Percentiles rank a stretch among this genome's conserved stretches.
Evolutionary conservation across 2,329 filamentous ascomycete genomes (phyloP).

Genomic region (Colletotrichum lini): DNA sequence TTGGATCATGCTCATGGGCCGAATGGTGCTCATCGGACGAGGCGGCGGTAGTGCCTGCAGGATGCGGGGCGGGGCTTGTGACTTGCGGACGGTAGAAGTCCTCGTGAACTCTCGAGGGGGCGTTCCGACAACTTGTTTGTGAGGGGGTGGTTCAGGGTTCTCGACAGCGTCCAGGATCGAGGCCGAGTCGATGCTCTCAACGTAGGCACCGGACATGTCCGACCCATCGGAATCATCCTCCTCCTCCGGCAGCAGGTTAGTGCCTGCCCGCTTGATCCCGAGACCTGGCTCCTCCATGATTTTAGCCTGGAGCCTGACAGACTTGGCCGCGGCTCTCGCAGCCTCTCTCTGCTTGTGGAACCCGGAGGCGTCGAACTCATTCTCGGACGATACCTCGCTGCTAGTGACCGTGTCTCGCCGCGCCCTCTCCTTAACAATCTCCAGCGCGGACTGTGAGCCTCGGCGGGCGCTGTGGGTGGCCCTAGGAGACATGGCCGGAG

Average conservation of each 20-base stretch:
- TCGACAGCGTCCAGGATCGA: conserved; percentile 78
- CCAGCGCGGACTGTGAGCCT: conserved; percentile 80
- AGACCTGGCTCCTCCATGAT: conserved; percentile 64
- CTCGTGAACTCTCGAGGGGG: conserved; percentile 72
- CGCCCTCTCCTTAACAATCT: conserved; percentile 78
- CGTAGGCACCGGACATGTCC: conserved; percentile 76
- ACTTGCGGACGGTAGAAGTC: conserved; percentile 75
- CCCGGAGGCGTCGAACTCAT: conserved; percentile 78
- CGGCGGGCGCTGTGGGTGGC: conserved; percentile 65
- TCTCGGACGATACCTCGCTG: conserved; percentile 87
- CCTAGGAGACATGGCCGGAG: conserved; percentile 63
- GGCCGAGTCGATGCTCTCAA: conserved; percentile 77
- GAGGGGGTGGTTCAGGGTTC: conserved; percentile 68
- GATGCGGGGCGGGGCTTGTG: conserved; percentile 69
- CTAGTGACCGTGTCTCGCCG: conserved; percentile 84
- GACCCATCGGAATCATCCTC: conserved; percentile 74
- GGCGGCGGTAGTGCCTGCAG: conserved; percentile 80
- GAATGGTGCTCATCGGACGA: conserved; percentile 74
- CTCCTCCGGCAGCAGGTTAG: conserved; percentile 69
- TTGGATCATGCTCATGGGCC: conserved; percentile 76
- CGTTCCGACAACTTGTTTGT: conserved; percentile 73
- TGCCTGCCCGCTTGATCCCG: conserved; percentile 62
- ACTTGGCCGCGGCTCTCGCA: conserved; percentile 69
- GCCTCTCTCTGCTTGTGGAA: conserved; percentile 76
- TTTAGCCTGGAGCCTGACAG: conserved; percentile 66